A percentile compares a stretch with the other conserved stretches of the same genome.
These are phyloP conservation scores for Breviolum minutum DNA, from an alignment of 73 alveolate genomes.

Conservation along the genomic window DNA sequence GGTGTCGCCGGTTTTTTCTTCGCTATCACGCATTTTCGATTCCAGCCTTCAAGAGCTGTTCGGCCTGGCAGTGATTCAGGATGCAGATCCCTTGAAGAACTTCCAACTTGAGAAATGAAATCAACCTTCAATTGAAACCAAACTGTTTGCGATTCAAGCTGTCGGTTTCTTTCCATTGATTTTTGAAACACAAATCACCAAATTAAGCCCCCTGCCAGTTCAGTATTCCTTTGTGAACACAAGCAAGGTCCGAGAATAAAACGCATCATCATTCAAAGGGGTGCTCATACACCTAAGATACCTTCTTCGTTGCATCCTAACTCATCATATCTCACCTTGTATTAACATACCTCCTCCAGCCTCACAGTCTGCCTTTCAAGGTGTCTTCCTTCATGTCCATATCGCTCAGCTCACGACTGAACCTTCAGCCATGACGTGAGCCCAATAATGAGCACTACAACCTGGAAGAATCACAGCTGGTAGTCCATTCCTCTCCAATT, in stretches of 20 bases:
- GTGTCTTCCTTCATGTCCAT: no score
- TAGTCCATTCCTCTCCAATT: no score
- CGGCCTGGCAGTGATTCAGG: not conserved
- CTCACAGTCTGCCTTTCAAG: no score
- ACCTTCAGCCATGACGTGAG: constrained; percentile 70
- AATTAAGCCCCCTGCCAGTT: constrained; percentile 38
- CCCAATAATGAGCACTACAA: constrained; percentile 61
- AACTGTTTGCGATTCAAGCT: no score
- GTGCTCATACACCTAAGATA: not conserved
- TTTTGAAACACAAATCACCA: not conserved
- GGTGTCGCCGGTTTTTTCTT: no score
- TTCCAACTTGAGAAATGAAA: not conserved
- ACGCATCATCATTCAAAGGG: not conserved
- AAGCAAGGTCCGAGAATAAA: not conserved
- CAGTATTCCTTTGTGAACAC: constrained; percentile 29
- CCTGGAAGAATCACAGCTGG: constrained; percentile 17
- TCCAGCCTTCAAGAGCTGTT: constrained; percentile 58
- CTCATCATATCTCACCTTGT: no score
- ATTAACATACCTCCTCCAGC: no score
- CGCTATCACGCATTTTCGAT: not conserved
- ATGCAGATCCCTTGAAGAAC: not conserved
- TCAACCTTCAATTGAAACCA: no score
- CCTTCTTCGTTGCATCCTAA: no score
- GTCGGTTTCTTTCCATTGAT: not conserved
- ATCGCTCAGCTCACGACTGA: not conserved